These are phyloP conservation scores for Phialocephala subalpina DNA, from an alignment of 2,329 filamentous ascomycete species.

Conservation along the genomic window DNA sequence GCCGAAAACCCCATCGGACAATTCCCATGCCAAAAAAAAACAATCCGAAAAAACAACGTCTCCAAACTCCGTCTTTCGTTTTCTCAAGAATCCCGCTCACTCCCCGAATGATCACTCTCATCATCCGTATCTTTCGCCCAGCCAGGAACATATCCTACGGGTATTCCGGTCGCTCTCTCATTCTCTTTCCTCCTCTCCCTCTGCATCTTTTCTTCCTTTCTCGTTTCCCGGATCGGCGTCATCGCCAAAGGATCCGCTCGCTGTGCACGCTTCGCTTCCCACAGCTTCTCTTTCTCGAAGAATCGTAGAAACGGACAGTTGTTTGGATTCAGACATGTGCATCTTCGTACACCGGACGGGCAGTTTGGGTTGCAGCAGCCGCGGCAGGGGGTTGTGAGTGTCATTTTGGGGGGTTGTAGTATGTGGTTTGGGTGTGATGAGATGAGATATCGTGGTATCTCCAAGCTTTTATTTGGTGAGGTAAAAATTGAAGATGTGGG, in stretches of 20 bases:
- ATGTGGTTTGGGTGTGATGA: neutral
- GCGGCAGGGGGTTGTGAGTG: neutral
- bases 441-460: neutral
- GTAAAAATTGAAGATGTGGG: neutral
- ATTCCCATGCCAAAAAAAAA: too few species aligned
- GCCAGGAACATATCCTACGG: neutral
- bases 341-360: neutral
- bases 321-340: neutral
- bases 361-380: slow-evolving; percentile 1
- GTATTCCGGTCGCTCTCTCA: neutral
- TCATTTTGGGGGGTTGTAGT: neutral
- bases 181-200: neutral
- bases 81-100: neutral
- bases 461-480: neutral
- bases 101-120: neutral
- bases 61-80: neutral
- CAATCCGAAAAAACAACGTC: too few species aligned
- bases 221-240: neutral
- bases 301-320: neutral
- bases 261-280: neutral
- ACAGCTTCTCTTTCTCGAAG: neutral
- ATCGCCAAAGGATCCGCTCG: neutral
- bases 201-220: neutral
- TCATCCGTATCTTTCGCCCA: neutral
- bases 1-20: too few species aligned